Evolutionary conservation across 345 rosid species (phyloP), one percentile per base, ranked within the genome.

Genomic region (Camelina sativa): DNA sequence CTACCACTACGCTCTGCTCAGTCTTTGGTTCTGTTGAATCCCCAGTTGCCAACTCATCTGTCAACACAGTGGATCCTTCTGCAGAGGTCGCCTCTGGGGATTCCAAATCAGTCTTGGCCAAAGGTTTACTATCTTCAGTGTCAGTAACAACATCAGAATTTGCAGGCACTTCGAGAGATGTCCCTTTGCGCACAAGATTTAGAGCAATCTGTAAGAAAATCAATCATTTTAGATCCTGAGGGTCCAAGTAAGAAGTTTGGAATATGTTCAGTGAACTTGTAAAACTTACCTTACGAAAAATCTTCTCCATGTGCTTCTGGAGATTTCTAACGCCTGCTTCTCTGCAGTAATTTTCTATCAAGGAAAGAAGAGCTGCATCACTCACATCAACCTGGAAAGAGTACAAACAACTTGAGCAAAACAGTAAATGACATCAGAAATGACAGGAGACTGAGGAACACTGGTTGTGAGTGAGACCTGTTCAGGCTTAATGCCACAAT

Each of bases 241-340:
- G 75, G 61, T 23, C 16, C 69, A 11, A 62, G 60, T 38, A 34
- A 50, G 15, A 34, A 58, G 8, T 34, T 20, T 46, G 58, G 25
- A 37, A 50, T 28, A 28, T 61, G n/a, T 30, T 62, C 17, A n/a
- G 9, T 56, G 41, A 51, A 12, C 40, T 10, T 51, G 54, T n/a
- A 35, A 35, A 52, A 38, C 54, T 37, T 73, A 88, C 98, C 96
- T 90, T 93, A 40, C 97, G 98, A 71, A 91, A 89, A 25, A 93
- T 89, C 86, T 93, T 93, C 69, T 89, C 97, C 73, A 89, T 91
- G 0, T 91, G 91, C 78, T 93, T 91, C 67, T 89, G 98, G 76
- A 93, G 96, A 87, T 91, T 91, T 67, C 98, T 65, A 60, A 93
- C 97, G 61, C 98, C 98, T 25, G 92, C 92, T 85, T 93, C 97